phyloP scores from a whole-genome alignment of 805 yeast species.

The Wickerhamomyces canadensis region DNA sequence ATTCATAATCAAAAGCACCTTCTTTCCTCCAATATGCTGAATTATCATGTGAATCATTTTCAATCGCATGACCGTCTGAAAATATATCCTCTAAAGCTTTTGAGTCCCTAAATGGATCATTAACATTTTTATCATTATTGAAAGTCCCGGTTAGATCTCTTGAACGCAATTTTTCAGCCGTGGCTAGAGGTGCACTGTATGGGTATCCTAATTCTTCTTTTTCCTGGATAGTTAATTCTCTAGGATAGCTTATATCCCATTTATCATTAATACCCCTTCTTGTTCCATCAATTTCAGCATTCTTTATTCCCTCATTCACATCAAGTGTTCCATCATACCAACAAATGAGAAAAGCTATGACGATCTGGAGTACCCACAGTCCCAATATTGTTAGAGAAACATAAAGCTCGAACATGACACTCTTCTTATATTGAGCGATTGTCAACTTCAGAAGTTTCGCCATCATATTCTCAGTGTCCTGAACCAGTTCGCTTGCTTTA shows the following conservation, averaged over 20 bases:
- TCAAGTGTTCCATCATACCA: constrained; percentile 1
- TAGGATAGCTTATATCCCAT: constrained; percentile 15
- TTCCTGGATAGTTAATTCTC: constrained; percentile 13
- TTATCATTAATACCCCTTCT: constrained; percentile 1
- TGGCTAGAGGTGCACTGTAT: constrained; percentile 1
- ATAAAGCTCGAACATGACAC: constrained; percentile 40
- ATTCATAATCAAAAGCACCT: no score
- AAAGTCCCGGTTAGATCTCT: not conserved
- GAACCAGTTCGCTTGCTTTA: constrained; percentile 10
- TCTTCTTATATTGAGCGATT: constrained; percentile 28
- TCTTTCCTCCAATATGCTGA: no score
- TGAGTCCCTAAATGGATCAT: no score
- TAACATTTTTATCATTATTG: no score
- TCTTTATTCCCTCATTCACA: not conserved
- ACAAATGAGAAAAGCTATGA: constrained; percentile 28
- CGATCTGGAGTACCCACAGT: constrained; percentile 43
- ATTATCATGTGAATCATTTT: no score
- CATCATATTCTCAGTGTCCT: constrained; percentile 22
- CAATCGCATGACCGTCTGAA: no score
- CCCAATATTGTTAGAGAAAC: constrained; percentile 39
- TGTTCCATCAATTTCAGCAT: not conserved
- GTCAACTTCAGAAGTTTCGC: constrained; percentile 21
- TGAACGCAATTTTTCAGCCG: not conserved
- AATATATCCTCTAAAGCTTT: no score
- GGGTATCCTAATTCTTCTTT: constrained; percentile 18